Base-by-base conservation (phyloP, 768 basidiomycete species). In the Sporobolomyces pararoseus region DNA sequence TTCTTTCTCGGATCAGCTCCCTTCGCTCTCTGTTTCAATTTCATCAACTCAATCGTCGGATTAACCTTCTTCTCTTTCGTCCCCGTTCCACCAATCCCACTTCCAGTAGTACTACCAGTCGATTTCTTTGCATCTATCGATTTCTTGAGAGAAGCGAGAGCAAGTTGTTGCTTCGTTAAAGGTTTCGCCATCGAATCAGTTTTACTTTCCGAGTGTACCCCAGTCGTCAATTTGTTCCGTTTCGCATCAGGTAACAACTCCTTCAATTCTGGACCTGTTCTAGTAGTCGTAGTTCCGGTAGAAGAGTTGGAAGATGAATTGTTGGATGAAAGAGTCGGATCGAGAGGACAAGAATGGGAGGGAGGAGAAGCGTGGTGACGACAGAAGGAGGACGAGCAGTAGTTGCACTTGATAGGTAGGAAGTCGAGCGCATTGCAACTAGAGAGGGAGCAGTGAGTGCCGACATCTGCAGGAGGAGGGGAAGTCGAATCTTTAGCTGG, bases 371-470 rank as follows among this genome's bases (percentile, higher is more conserved):
- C 83, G 77, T 92, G 90, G 44, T 83, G 78, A 16, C 81, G 82
- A 80, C 90, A 92, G 79, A 85, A 90, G 66, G 81, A 78, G 42
- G 77, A 77, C 52, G 81, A 76, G 80, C 90, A 91, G 34, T 75
- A 75, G 5, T 59, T 21, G 76, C 90, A 92, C 58, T 79, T 78
- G 67, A 89, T 86, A n/a, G 90, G 90, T 0, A 92, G 83, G 70
- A 91, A 88, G 80, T 91, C 89, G 73, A 87, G 80, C 42, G 82
- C 72, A 62, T 83, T 82, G 82, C 90, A 91, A 21, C 82, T 79
- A 13, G 81, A 58, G 57, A 84, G 71, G n/a, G 86, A 80, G 77
- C 90, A 92, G 72, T 85, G 86, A 52, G 83, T 81, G 63, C 90
- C 90, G 68, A 89, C 80, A 29, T 82, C 79, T 46, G 84, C 79